These are phyloP conservation scores for Hsuehochloa calcarea DNA, from an alignment of 176 grass and related monocot species.

Conservation along the genomic window DNA sequence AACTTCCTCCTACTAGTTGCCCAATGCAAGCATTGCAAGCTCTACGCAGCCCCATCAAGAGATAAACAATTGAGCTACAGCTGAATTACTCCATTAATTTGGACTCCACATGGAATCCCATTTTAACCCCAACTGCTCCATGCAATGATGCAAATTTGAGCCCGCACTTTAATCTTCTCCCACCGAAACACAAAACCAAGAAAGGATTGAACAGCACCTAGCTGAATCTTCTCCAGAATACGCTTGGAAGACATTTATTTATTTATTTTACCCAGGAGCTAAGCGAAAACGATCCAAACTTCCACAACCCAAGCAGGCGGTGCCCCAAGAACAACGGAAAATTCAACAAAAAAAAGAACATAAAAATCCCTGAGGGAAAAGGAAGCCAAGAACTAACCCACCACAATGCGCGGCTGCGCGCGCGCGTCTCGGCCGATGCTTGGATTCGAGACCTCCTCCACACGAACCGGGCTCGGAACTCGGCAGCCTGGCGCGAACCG, in stretches of 20 bases:
- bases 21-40: slow-evolving; percentile 21
- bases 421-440: not conserved
- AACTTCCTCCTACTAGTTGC: not conserved
- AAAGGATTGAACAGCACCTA: not conserved
- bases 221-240: not conserved
- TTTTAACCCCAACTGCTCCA: slow-evolving; percentile 32
- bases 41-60: not conserved
- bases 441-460: not conserved
- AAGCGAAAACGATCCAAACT: not conserved
- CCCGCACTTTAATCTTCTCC: not conserved
- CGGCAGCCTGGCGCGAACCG: not conserved
- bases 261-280: not conserved
- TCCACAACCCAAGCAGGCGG: not conserved
- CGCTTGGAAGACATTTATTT: not conserved
- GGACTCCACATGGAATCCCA: not conserved
- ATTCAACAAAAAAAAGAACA: not conserved
- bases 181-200: not conserved
- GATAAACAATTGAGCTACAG: slow-evolving; percentile 40
- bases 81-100: slow-evolving; percentile 33
- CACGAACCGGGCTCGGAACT: not conserved
- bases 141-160: not conserved
- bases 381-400: slow-evolving; percentile 11
- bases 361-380: not conserved
- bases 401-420: too few relatives aligned
- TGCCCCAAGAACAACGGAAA: not conserved